Conservation (phyloP, 805 yeast species). For the Cyberlindnera maritima region DNA sequence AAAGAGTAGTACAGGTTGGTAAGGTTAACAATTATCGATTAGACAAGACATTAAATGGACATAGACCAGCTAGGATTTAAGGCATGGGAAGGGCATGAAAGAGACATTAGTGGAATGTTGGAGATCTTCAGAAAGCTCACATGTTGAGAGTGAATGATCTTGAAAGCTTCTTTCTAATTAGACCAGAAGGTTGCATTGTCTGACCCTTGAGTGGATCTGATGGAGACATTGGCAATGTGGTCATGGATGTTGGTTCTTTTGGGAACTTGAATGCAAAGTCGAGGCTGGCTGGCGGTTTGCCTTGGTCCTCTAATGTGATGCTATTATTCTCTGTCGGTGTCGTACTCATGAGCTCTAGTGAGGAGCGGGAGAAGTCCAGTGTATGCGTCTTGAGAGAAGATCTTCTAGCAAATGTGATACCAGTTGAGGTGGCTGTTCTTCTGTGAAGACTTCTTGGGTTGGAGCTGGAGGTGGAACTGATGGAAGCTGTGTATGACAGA, state of each 20-base stretch:
- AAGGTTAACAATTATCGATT: neutral
- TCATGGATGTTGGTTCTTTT: slow-evolving; percentile 4
- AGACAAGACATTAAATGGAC: slow-evolving; percentile 6
- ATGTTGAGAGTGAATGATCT: slow-evolving; percentile 22
- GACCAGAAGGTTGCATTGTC: slow-evolving; percentile 10
- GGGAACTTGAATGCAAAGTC: slow-evolving; percentile 29
- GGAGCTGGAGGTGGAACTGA: slow-evolving; percentile 3
- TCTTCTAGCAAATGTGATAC: slow-evolving; percentile 21
- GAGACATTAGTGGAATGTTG: too few relatives aligned
- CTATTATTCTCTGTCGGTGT: neutral
- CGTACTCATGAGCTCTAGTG: slow-evolving; percentile 4
- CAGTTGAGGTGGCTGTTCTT: slow-evolving; percentile 25
- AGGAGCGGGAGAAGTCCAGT: slow-evolving; percentile 18
- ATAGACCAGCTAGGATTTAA: slow-evolving; percentile 3
- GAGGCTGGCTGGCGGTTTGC: slow-evolving; percentile 26
- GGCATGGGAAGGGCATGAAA: neutral
- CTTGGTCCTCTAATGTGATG: slow-evolving; percentile 9
- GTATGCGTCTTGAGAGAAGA: slow-evolving; percentile 19
- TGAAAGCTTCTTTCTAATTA: slow-evolving; percentile 20
- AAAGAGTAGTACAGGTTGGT: too few relatives aligned
- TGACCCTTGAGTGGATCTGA: slow-evolving; percentile 1
- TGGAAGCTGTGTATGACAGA: slow-evolving; percentile 23
- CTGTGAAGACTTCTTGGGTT: slow-evolving; percentile 17
- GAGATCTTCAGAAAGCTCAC: slow-evolving; percentile 5
- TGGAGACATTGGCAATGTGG: slow-evolving; percentile 7